Evolutionary conservation across 1,284 basidiomycete species (phyloP).

Genomic region (Vanrija sp.): DNA sequence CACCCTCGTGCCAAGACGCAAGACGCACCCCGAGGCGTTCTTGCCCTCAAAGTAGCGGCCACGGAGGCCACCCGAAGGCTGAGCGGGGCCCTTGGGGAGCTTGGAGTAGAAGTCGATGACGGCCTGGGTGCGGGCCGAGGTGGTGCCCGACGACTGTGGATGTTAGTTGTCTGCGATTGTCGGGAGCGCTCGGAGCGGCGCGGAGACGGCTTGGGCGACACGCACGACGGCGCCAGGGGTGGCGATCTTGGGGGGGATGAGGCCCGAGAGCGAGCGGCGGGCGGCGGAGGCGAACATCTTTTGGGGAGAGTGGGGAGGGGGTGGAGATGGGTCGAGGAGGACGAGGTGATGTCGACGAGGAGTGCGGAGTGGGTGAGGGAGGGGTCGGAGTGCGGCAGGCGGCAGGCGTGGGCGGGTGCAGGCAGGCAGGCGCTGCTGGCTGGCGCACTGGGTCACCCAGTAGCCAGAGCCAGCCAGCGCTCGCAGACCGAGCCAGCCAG

Average conservation of each 20-base stretch:
- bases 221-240: constrained; percentile 81
- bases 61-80: constrained; percentile 65
- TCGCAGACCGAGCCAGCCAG: no score
- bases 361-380: background rate
- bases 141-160: constrained; percentile 63
- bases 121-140: constrained; percentile 68
- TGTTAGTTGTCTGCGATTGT: background rate
- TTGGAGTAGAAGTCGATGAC: constrained; percentile 94
- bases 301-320: constrained; percentile 16
- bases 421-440: background rate
- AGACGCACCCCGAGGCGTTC: constrained; percentile 66
- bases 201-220: constrained; percentile 4
- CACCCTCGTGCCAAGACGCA: background rate
- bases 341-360: constrained; percentile 9
- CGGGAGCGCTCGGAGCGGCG: background rate
- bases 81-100: constrained; percentile 64
- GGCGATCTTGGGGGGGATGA: constrained; percentile 92
- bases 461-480: no score
- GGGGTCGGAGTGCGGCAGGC: background rate
- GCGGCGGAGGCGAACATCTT: constrained; percentile 75
- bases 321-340: constrained; percentile 10
- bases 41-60: constrained; percentile 75
- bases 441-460: background rate
- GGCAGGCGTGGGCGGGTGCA: background rate
- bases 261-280: constrained; percentile 72